Evolutionary conservation across 768 basidiomycete species (phyloP), one percentile per base, ranked within the genome.

Genomic region (Xerocomus spinulosus): DNA sequence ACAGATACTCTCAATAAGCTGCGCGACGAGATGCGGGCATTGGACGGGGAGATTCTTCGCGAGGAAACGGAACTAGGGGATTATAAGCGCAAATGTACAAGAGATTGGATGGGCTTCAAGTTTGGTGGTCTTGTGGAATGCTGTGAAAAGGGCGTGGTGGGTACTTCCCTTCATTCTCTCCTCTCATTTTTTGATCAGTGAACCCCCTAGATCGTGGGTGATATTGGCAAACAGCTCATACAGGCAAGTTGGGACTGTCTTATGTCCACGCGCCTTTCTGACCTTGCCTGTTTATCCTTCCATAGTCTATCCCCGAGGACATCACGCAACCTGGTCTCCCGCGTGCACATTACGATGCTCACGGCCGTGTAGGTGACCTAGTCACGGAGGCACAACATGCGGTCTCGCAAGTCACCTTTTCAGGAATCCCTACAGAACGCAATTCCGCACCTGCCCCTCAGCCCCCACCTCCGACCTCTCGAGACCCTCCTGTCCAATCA

Each of bases 51-150:
- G 17, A 94, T 97, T 46, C 70, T 92, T 71, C 77, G 71, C 1
- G 88, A 92, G 54, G 93, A 95, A 58, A 81, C 91, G 0, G 74
- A 77, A 12, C 56, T 95, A 3, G 81, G 87, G 0, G 92, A 95
- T 61, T 88, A 84, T 63, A 97, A 95, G 69, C 80, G 93, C 30
- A 68, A 73, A 6, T 78, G 77, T 13, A 74, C 85, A 3, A 80
- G 79, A 52, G 71, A 77, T 35, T 87, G 83, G 70, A 80, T 95
- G 79, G 79, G 80, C 1, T 68, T 89, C 57, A 94, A 95, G 70
- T 93, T 94, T 61, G 91, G 90, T 20, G 92, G 89, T 6, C 67
- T 95, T 36, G 66, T 83, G 37, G 93, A 96, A 65, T 82, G 80
- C 48, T 86, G 84, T 44, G 87, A 93, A 69, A 94, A 90, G 68